Evolutionary conservation across 2,329 filamentous ascomycete genomes (phyloP).

Genomic region (Phialophora expanda): DNA sequence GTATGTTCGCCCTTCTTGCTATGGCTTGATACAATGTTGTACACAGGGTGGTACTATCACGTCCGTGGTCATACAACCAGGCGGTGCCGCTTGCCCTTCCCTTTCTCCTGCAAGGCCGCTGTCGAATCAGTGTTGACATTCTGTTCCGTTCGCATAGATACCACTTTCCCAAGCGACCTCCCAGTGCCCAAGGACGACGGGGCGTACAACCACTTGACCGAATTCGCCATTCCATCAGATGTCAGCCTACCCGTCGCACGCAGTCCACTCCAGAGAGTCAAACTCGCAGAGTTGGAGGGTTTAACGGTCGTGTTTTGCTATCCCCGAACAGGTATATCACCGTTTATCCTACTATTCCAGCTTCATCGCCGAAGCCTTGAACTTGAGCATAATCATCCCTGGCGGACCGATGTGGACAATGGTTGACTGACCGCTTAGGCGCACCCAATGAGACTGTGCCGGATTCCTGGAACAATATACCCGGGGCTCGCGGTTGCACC

Average conservation of each 20-base stretch:
- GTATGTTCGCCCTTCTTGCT: constrained; percentile 10
- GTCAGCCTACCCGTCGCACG: constrained; percentile 42
- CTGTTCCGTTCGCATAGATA: constrained; percentile 32
- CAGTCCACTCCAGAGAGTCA: constrained; percentile 30
- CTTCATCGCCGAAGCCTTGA: background rate
- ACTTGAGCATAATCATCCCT: background rate
- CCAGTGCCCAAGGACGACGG: constrained; percentile 50
- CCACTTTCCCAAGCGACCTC: constrained; percentile 44
- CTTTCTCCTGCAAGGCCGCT: background rate
- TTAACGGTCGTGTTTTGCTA: constrained; percentile 53
- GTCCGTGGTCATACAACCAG: background rate
- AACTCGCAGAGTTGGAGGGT: constrained; percentile 46
- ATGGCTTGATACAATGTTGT: background rate
- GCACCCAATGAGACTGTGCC: constrained; percentile 50
- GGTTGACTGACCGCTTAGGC: constrained; percentile 40
- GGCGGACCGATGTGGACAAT: background rate
- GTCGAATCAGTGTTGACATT: background rate
- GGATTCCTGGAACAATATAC: constrained; percentile 51
- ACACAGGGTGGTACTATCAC: background rate
- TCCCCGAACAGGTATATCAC: constrained; percentile 38
- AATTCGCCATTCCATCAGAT: constrained; percentile 40
- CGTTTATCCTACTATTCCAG: background rate
- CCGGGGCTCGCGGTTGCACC: constrained; percentile 53
- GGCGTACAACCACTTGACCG: constrained; percentile 47
- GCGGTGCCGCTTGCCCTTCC: background rate